Conservation (phyloP, 768 basidiomycete species). For the Kondoa subrosea region DNA sequence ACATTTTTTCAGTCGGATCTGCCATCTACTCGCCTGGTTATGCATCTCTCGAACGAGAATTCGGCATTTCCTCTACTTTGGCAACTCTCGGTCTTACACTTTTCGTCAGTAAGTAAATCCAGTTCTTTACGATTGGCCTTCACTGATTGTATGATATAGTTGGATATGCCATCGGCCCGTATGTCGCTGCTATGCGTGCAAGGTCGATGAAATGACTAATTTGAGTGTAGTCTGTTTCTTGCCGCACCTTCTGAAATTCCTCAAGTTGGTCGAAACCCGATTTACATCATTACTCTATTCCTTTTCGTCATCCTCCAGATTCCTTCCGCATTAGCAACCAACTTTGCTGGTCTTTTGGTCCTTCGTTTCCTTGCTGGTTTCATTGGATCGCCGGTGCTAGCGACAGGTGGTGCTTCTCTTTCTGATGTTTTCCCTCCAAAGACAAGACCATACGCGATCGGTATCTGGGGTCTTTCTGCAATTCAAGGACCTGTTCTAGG, state of each 20-base stretch:
- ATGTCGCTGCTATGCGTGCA: no score
- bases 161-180: constrained; percentile 1
- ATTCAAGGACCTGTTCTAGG: neutral
- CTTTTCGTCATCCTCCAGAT: constrained; percentile 33
- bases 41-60: constrained; percentile 10
- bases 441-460: constrained; percentile 7
- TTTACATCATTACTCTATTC: constrained; percentile 32
- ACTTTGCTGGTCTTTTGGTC: constrained; percentile 30
- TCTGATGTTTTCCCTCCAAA: constrained; percentile 14
- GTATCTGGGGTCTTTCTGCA: no score
- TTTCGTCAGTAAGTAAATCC: constrained; percentile 25
- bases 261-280: constrained; percentile 30
- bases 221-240: constrained; percentile 23
- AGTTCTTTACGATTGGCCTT: neutral
- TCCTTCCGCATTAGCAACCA: constrained; percentile 28
- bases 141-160: neutral
- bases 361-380: constrained; percentile 33
- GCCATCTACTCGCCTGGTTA: constrained; percentile 22
- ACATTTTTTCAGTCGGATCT: constrained; percentile 12
- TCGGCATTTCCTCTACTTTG: constrained; percentile 11
- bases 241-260: constrained; percentile 32
- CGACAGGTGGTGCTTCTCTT: constrained; percentile 31
- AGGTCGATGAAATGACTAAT: no score
- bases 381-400: constrained; percentile 31
- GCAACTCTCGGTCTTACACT: constrained; percentile 32